These are phyloP conservation scores for Lentinula sp. DNA, from an alignment of 768 basidiomycete genomes.

Conservation along the genomic window DNA sequence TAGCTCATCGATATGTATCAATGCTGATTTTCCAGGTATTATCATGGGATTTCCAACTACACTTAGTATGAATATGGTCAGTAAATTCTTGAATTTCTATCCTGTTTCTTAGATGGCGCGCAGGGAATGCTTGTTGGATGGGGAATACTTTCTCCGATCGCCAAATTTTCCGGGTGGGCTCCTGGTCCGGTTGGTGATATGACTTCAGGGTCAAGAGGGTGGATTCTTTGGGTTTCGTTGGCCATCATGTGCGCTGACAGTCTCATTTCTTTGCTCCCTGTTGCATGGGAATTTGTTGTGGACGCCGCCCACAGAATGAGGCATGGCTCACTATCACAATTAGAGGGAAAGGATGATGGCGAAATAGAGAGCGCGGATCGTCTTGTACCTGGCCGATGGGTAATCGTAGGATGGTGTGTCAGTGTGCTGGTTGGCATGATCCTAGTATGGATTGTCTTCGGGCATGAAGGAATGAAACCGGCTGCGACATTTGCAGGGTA, in stretches of 20 bases:
- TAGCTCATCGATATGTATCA: constrained; percentile 1
- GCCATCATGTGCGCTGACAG: constrained; percentile 96
- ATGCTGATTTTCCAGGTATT: constrained; percentile 47
- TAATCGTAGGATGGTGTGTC: constrained; percentile 53
- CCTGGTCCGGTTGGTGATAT: constrained; percentile 89
- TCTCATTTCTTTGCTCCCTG: constrained; percentile 78
- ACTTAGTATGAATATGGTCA: constrained; percentile 83
- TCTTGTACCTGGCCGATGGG: constrained; percentile 80
- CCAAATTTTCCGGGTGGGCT: constrained; percentile 83
- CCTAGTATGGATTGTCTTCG: constrained; percentile 87
- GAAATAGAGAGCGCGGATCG: constrained; percentile 76
- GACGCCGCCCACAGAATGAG: constrained; percentile 22
- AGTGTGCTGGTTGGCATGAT: constrained; percentile 68
- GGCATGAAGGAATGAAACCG: constrained; percentile 84
- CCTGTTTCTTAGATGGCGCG: background rate
- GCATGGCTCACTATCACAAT: constrained; percentile 16
- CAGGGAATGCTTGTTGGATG: constrained; percentile 97
- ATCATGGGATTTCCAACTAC: constrained; percentile 98
- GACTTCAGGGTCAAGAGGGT: constrained; percentile 83
- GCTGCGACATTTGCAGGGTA: constrained; percentile 93
- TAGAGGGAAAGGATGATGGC: constrained; percentile 32
- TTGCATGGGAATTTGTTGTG: constrained; percentile 48
- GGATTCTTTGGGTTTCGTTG: constrained; percentile 95
- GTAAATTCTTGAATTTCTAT: constrained; percentile 12
- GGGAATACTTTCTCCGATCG: constrained; percentile 87